Base-by-base conservation (phyloP, 768 basidiomycete genomes). In the Pleurotus ostreatus region DNA sequence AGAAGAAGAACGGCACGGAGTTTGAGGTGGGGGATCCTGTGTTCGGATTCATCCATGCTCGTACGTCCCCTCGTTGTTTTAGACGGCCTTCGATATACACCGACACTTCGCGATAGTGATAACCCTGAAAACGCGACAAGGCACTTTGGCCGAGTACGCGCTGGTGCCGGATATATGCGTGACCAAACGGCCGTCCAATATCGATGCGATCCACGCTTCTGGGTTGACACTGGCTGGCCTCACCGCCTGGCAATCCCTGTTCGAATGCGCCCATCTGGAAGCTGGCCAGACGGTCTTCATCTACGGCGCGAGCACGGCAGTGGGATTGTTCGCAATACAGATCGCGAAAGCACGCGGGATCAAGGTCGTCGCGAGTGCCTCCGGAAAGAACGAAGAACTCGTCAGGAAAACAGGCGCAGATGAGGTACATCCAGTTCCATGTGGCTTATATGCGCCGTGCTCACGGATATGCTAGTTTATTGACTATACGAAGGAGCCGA, bases 281-380 rank as follows among this genome's bases (percentile, higher is more conserved):
- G 62, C 71, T 20, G 83, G 80, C 1, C 83, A 85, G 62, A 75
- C 76, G 1, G 71, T 92, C 3, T 79, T 91, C 60, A 72, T 92
- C 62, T 85, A 88, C 55, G 88, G 88, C 0, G 89, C 86, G 3
- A 85, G 83, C 49, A 81, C 85, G 1, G 70, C 82, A 11, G 85
- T 89, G 1, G 89, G 89, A 3, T 71, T 76, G n/a, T 79, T 79
- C 60, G 88, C 86, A 1, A 85, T 91, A 47, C 87, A 90, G 65
- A 65, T 90, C 8, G 86, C 88, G 6, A 91, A 89, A 63, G 76
- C 80, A 0, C 74, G 72, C 58, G 85, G 85, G 3, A 81, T 81
- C 55, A 71, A 66, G 49, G 86, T 90, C 4, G 71, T 79, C 2
- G 80, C 81, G 0, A 81, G 77, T 26, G 86, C 84, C 7, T 88